These are phyloP conservation scores for Hyparrhenia diplandra DNA, from an alignment of 176 grass and related monocot genomes.

Conservation along the genomic window DNA sequence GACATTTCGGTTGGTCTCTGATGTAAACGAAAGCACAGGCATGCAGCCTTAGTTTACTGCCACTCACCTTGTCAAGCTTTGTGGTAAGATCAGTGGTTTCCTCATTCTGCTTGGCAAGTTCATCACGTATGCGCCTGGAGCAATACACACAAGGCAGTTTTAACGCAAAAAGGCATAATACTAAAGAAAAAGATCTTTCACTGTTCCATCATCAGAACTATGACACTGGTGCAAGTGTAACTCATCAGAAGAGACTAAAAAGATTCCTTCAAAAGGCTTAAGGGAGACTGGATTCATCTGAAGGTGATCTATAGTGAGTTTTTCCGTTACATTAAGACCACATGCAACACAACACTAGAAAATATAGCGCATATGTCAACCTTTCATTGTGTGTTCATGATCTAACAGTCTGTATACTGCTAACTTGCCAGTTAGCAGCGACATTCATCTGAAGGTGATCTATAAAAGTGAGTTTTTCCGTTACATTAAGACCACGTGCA, in stretches of 20 bases:
- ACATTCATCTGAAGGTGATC: no score
- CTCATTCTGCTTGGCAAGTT: constrained; percentile 76
- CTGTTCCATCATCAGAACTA: not conserved
- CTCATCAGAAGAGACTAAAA: not conserved
- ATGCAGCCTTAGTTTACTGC: not conserved
- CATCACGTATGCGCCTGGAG: constrained; percentile 83
- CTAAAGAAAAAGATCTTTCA: not conserved
- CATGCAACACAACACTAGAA: no score
- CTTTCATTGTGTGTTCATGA: no score
- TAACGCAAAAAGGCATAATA: not conserved
- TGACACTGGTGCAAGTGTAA: not conserved
- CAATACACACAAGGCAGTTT: not conserved
- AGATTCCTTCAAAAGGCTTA: not conserved
- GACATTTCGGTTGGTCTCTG: no score
- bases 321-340: no score
- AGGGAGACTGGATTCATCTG: not conserved
- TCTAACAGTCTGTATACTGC: no score
- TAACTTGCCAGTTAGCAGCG: no score
- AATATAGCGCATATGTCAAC: no score
- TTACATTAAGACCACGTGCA: no score
- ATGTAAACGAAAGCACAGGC: not conserved
- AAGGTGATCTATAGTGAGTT: no score
- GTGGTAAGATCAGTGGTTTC: constrained; percentile 81
- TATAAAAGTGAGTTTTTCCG: no score
- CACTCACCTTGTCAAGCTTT: constrained; percentile 85